These are phyloP conservation scores for Lumnitzera racemosa DNA, from an alignment of 345 rosid species.

Conservation along the genomic window DNA sequence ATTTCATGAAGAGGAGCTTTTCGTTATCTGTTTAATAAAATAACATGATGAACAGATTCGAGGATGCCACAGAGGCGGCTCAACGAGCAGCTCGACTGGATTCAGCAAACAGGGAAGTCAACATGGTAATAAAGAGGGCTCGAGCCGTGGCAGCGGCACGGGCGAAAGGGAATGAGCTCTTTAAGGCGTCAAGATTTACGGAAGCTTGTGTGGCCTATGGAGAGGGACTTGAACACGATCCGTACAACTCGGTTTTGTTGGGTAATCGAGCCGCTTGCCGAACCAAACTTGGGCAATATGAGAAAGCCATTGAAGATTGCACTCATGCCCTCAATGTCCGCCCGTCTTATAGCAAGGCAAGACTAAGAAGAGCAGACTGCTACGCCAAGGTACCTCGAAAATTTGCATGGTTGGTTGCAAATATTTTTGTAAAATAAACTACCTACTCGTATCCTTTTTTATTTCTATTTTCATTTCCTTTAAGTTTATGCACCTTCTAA, in stretches of 20 bases:
- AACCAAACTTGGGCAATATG: constrained; percentile 54
- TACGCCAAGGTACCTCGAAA: constrained; percentile 45
- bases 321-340: constrained; percentile 53
- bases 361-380: constrained; percentile 74
- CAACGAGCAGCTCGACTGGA: constrained; percentile 69
- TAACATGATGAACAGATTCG: constrained; percentile 39
- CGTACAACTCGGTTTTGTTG: constrained; percentile 64
- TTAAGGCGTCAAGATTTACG: constrained; percentile 46
- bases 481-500: too few relatives aligned
- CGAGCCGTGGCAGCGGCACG: constrained; percentile 61
- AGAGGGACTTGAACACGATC: constrained; percentile 72
- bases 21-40: too few relatives aligned
- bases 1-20: too few relatives aligned
- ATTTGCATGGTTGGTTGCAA: neutral
- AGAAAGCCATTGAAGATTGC: constrained; percentile 80
- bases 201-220: constrained; percentile 65
- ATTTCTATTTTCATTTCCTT: too few relatives aligned
- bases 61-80: constrained; percentile 61
- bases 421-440: neutral
- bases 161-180: constrained; percentile 63
- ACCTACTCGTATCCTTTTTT: too few relatives aligned
- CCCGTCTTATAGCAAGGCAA: constrained; percentile 71
- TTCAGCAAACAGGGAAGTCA: constrained; percentile 54
- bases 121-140: constrained; percentile 26
- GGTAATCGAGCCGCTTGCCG: constrained; percentile 92